These are phyloP conservation scores for Hymenoscyphus occultus DNA, from an alignment of 2,329 filamentous ascomycete species.

Conservation along the genomic window DNA sequence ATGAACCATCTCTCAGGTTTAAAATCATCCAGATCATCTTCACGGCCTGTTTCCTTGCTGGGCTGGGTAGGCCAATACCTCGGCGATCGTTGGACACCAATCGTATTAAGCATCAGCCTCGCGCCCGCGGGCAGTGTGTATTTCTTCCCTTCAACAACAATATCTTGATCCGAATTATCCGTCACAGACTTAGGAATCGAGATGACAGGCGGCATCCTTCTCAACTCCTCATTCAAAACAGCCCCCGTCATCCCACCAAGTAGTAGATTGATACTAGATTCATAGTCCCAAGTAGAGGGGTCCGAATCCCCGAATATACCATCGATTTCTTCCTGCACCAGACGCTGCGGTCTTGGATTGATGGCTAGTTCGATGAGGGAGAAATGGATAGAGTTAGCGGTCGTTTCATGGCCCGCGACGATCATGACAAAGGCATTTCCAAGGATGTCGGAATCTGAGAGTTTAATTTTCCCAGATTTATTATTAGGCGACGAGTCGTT, in stretches of 20 bases:
- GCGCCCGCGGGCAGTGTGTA: slow-evolving; percentile 56
- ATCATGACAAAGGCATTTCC: slow-evolving; percentile 69
- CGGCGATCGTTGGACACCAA: slow-evolving; percentile 64
- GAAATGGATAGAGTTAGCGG: slow-evolving; percentile 73
- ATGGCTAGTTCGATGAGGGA: slow-evolving; percentile 65
- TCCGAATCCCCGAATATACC: slow-evolving; percentile 57
- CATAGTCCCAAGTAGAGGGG: slow-evolving; percentile 67
- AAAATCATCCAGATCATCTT: slow-evolving; percentile 64
- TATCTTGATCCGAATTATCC: slow-evolving; percentile 48
- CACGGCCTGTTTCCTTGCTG: slow-evolving; percentile 41
- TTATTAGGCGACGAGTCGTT: slow-evolving; percentile 34
- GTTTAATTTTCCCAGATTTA: slow-evolving; percentile 48
- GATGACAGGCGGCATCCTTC: slow-evolving; percentile 67
- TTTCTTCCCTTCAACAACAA: slow-evolving; percentile 57
- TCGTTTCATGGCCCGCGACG: slow-evolving; percentile 78
- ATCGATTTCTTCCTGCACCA: slow-evolving; percentile 68
- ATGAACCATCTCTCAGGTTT: slow-evolving; percentile 71
- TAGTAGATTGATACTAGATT: slow-evolving; percentile 61
- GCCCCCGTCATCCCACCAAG: slow-evolving; percentile 70
- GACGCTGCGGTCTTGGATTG: slow-evolving; percentile 59
- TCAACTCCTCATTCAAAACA: slow-evolving; percentile 73
- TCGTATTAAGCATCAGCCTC: slow-evolving; percentile 53
- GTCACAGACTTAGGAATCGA: slow-evolving; percentile 67
- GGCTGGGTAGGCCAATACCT: slow-evolving; percentile 59
- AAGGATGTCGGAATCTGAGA: slow-evolving; percentile 64